Conservation (phyloP, 1,139 yeast species). For the Hanseniaspora sp. region DNA sequence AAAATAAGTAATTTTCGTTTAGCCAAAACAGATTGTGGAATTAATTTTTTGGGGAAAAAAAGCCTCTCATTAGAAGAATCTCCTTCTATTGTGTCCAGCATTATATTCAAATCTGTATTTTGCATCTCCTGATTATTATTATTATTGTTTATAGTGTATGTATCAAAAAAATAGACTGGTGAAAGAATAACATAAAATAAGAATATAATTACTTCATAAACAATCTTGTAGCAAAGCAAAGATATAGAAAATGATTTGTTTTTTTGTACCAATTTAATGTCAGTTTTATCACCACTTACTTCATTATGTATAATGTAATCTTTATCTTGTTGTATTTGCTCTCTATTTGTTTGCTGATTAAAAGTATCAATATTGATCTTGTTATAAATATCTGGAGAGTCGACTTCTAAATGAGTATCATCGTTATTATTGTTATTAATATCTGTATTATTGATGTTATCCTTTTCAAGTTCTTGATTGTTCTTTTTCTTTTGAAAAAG, state of each 20-base stretch:
- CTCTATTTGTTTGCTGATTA: background rate
- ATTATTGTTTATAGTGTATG: conserved; percentile 6
- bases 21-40: conserved; percentile 29
- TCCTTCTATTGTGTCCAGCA: background rate
- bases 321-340: background rate
- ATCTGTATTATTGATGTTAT: background rate
- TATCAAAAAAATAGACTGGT: conserved; percentile 11
- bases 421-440: background rate
- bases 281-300: background rate
- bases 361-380: background rate
- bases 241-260: background rate
- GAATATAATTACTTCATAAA: conserved; percentile 6
- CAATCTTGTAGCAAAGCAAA: background rate
- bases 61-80: conserved; percentile 25
- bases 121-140: no score
- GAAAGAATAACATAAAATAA: conserved; percentile 10
- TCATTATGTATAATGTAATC: background rate
- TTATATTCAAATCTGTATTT: no score
- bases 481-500: background rate
- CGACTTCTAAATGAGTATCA: background rate
- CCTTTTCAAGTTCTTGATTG: background rate
- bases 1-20: conserved; percentile 61
- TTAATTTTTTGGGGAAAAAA: conserved; percentile 38
- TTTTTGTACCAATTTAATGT: background rate
- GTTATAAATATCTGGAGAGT: background rate